Conservation (phyloP, 2,329 filamentous ascomycete species). For the Calonectria henricotiae region DNA sequence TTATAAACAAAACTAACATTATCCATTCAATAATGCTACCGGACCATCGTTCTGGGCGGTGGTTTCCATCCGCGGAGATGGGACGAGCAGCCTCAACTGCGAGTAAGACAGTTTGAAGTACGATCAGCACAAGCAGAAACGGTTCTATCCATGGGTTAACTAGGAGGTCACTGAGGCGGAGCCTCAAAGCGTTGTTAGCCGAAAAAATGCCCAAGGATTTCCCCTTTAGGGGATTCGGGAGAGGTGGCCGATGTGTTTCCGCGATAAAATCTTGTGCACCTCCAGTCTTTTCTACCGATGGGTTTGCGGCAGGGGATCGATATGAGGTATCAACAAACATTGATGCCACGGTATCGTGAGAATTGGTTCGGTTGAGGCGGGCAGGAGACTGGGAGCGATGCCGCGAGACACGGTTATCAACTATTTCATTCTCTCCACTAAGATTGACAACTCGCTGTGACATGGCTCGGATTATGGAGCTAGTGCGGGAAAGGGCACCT, state of each 20-base stretch:
- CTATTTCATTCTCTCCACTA: constrained; percentile 89
- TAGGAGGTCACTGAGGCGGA: constrained; percentile 84
- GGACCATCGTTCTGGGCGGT: constrained; percentile 78
- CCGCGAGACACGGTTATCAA: constrained; percentile 80
- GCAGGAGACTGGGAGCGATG: constrained; percentile 73
- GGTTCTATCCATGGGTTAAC: constrained; percentile 92
- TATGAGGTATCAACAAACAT: constrained; percentile 69
- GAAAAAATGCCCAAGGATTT: constrained; percentile 89
- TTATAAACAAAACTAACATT: constrained; percentile 85
- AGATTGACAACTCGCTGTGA: constrained; percentile 98
- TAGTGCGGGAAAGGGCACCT: constrained; percentile 78
- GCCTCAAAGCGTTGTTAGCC: constrained; percentile 82
- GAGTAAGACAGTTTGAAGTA: constrained; percentile 90
- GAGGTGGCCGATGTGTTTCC: constrained; percentile 42
- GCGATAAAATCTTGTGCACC: constrained; percentile 45
- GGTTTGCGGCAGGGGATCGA: constrained; percentile 64
- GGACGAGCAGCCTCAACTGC: constrained; percentile 85
- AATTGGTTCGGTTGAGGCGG: constrained; percentile 57
- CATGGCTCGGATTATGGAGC: constrained; percentile 87
- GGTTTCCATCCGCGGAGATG: constrained; percentile 77
- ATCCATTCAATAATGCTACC: constrained; percentile 81
- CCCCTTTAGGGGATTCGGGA: constrained; percentile 85
- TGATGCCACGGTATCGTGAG: constrained; percentile 52
- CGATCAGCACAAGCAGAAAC: constrained; percentile 87
- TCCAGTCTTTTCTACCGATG: constrained; percentile 64